Conservation (phyloP, 345 rosid species). For the Brassica cretica region DNA sequence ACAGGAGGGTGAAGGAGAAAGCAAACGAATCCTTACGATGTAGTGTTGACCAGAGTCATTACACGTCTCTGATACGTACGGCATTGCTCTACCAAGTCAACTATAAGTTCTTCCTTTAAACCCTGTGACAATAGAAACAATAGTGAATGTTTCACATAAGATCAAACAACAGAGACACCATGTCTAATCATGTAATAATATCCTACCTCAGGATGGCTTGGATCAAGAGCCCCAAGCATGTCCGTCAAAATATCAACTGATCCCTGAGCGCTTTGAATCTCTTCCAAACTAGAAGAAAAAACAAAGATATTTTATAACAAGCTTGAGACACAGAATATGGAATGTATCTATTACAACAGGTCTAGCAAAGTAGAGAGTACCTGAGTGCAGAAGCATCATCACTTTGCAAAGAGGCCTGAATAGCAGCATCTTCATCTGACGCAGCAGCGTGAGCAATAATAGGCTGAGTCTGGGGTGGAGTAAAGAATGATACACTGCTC, state of each 20-base stretch:
- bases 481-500: slow-evolving; percentile 80
- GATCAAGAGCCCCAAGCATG: slow-evolving; percentile 88
- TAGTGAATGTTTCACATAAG: background rate
- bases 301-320: slow-evolving; percentile 1
- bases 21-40: slow-evolving; percentile 53
- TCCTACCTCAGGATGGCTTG: slow-evolving; percentile 71
- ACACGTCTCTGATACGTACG: slow-evolving; percentile 81
- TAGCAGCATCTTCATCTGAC: slow-evolving; percentile 82
- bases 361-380: slow-evolving; percentile 43
- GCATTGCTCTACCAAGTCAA: slow-evolving; percentile 91
- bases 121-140: slow-evolving; percentile 53
- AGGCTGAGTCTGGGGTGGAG: slow-evolving; percentile 95
- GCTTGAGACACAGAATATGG: background rate
- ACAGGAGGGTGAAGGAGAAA: background rate
- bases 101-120: slow-evolving; percentile 78
- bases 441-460: slow-evolving; percentile 49
- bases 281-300: slow-evolving; percentile 59
- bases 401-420: slow-evolving; percentile 82
- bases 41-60: slow-evolving; percentile 72
- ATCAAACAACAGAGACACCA: slow-evolving; percentile 13
- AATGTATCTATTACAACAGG: background rate
- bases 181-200: slow-evolving; percentile 3
- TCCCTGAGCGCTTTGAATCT: slow-evolving; percentile 76
- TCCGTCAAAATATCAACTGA: slow-evolving; percentile 74
- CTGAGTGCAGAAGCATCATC: slow-evolving; percentile 90